Base-by-base conservation (phyloP, 2,329 filamentous ascomycete genomes). In the Calonectria pauciramosa region DNA sequence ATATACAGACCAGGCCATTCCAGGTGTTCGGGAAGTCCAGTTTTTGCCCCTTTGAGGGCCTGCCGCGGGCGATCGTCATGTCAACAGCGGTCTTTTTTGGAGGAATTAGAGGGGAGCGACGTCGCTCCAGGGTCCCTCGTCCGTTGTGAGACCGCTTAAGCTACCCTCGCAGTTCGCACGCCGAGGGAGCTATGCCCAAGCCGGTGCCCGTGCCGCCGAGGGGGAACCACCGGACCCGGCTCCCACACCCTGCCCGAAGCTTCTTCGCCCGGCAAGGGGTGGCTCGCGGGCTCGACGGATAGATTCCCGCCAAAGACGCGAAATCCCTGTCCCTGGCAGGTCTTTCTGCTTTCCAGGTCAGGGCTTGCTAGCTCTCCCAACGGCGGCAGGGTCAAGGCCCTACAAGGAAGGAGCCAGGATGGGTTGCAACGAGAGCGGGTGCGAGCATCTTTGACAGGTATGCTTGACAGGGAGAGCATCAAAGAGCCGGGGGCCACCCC, bases 41-140 rank as follows among this genome's bases (percentile, higher is more conserved):
- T 54, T 76, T 47, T 47, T 47, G 2, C 76, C 76, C 68, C 70
- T 78, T 80, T 49, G 71, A 81, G 77, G 63, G 23, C 69, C 73
- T 69, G 67, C 54, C 14, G 44, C 71, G 64, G 77, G 30, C 76
- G 79, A 81, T 81, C 79, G 64, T 79, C 76, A 80, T 80, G 73
- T 81, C 72, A 65, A 68, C 72, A 69, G 56, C 68, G 60, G 54
- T 67, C 66, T 52, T 75, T 34, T 47, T 47, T 47, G 44, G 64
- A 68, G 75, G 34, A 56, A 70, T 67, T 65, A 30, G 47, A 76
- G 68, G 68, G 41, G 65, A 63, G 54, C 60, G 44, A 41, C 52
- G 20, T 74, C 36, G 52, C 41, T 23, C 30, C 63, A 34, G 34
- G 56, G 56, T 69, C 70, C 77, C 79, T 76, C 75, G 78, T 77